A percentile compares a stretch with the other conserved stretches of the same genome.
These are phyloP conservation scores for Apiotrichum brassicae DNA, from an alignment of 1,284 basidiomycete species.

Conservation along the genomic window DNA sequence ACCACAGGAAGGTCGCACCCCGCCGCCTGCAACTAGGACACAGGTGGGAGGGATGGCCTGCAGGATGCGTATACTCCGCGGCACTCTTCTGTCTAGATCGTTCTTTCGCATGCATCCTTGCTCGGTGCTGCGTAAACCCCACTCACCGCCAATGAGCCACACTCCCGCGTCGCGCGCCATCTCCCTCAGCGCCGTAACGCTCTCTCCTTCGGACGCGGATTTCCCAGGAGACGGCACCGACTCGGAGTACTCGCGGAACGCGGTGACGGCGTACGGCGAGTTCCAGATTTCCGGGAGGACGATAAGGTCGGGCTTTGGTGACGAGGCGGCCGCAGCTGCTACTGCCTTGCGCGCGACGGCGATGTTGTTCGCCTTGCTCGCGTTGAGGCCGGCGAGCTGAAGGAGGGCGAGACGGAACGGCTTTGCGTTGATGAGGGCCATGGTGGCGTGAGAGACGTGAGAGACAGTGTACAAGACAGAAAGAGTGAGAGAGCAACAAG, in stretches of 20 bases:
- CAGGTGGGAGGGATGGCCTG: too few species aligned
- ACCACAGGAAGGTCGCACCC: too few species aligned
- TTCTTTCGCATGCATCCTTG: too few species aligned
- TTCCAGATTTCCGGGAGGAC: slow-evolving; percentile 98
- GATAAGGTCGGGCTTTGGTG: slow-evolving; percentile 63
- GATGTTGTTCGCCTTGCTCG: slow-evolving; percentile 68
- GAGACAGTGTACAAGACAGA: too few species aligned
- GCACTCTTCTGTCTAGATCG: too few species aligned
- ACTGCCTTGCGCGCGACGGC: slow-evolving; percentile 73
- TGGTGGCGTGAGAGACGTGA: too few species aligned
- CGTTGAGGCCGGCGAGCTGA: slow-evolving; percentile 66
- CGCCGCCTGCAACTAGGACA: too few species aligned
- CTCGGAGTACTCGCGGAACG: slow-evolving; percentile 82
- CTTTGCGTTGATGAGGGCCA: slow-evolving; percentile 48
- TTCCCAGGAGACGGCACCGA: slow-evolving; percentile 51
- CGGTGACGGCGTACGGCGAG: slow-evolving; percentile 82
- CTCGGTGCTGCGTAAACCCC: too few species aligned
- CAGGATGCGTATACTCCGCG: too few species aligned
- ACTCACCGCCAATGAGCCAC: slow-evolving; percentile 85
- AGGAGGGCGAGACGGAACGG: slow-evolving; percentile 78
- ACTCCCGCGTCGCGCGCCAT: slow-evolving; percentile 72
- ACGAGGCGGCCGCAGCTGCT: slow-evolving; percentile 55
- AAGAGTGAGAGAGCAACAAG: too few species aligned
- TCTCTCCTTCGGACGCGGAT: slow-evolving; percentile 54
- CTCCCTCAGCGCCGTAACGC: slow-evolving; percentile 71